These are phyloP conservation scores for Ustilago tritici DNA, from an alignment of 1,284 basidiomycete species.

Conservation along the genomic window DNA sequence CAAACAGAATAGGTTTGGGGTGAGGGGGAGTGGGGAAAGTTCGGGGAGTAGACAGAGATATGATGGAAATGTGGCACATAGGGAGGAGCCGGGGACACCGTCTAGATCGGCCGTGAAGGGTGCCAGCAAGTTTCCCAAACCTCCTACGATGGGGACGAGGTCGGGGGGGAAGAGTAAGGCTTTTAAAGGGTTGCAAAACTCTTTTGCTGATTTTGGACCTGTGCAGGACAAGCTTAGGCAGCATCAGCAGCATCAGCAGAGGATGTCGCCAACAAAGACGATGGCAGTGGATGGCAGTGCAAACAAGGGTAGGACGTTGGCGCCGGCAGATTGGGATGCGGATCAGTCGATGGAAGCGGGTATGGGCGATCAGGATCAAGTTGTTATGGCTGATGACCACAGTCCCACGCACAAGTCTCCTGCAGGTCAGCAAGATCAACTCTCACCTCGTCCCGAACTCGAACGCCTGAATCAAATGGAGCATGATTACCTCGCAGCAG, in stretches of 20 bases:
- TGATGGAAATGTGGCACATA: slow-evolving; percentile 9
- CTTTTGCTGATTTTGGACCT: slow-evolving; percentile 46
- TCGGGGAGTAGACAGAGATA: slow-evolving; percentile 31
- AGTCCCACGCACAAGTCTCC: slow-evolving; percentile 1
- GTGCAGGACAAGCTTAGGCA: slow-evolving; percentile 42
- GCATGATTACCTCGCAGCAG: slow-evolving; percentile 33
- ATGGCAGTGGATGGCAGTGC: background rate
- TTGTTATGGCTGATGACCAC: slow-evolving; percentile 20
- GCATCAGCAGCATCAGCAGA: slow-evolving; percentile 20
- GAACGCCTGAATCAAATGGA: slow-evolving; percentile 7
- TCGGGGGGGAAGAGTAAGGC: slow-evolving; percentile 36
- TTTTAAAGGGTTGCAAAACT: slow-evolving; percentile 44
- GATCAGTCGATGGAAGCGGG: slow-evolving; percentile 12
- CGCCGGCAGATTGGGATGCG: slow-evolving; percentile 34
- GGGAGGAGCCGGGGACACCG: slow-evolving; percentile 39
- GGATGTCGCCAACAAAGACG: slow-evolving; percentile 22
- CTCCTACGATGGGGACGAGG: slow-evolving; percentile 7
- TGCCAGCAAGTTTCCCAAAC: slow-evolving; percentile 24
- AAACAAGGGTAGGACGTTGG: slow-evolving; percentile 1
- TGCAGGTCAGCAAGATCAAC: background rate
- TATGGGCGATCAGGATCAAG: slow-evolving; percentile 6
- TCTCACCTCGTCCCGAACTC: background rate
- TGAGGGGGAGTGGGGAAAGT: slow-evolving; percentile 32
- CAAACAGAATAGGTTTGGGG: slow-evolving; percentile 24
- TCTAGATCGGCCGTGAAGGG: slow-evolving; percentile 30